Evolutionary conservation across 768 basidiomycete genomes (phyloP), one percentile per base, ranked within the genome.

Genomic region (Flagelloscypha sp.): DNA sequence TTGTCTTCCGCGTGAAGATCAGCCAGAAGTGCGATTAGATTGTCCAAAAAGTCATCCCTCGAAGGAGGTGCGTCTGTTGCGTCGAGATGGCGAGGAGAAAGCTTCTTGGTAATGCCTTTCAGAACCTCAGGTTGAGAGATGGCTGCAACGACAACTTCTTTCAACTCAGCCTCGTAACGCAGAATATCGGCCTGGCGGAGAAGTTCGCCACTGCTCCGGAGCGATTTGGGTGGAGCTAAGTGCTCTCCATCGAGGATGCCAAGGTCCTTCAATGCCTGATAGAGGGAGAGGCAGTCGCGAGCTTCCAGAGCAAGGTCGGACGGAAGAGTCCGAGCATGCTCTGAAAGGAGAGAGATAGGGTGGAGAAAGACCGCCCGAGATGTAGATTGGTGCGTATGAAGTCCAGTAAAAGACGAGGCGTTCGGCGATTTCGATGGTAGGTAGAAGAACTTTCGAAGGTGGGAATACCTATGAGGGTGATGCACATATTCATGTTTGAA

Each of bases 391-490:
- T 70, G 54, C 1, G 55, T 33, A 9, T 48, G 33, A 19, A 78
- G 48, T 9, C 68, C 65, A 24, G 34, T 43, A 54, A 69, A 74
- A 31, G n/a, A 12, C 4, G 23, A 11, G 11, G 13, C 30, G 15
- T 35, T 15, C 1, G 46, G 34, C 6, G 38, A 36, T 30, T 42
- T 41, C 8, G 53, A 49, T 13, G 61, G 43, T 23, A 61, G 49
- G 46, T 81, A 84, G 38, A 58, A 64, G 49, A 70, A 81, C 50
- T 84, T 84, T 28, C 83, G 70, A 2, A 84, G 65, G 44, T 83
- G 79, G 3, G 79, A 83, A 50, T 82, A 84, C 8, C 82, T 72
- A 52, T 83, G 74, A 1, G 69, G 72, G 49, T 82, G 76, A 35
- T 74, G 53, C 27, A 84, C 67, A 48, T 76, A 74, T 2, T 59